Evolutionary conservation across 1,284 basidiomycete genomes (phyloP), one percentile per base, ranked within the genome.

Genomic region (Trametes polyzona): DNA sequence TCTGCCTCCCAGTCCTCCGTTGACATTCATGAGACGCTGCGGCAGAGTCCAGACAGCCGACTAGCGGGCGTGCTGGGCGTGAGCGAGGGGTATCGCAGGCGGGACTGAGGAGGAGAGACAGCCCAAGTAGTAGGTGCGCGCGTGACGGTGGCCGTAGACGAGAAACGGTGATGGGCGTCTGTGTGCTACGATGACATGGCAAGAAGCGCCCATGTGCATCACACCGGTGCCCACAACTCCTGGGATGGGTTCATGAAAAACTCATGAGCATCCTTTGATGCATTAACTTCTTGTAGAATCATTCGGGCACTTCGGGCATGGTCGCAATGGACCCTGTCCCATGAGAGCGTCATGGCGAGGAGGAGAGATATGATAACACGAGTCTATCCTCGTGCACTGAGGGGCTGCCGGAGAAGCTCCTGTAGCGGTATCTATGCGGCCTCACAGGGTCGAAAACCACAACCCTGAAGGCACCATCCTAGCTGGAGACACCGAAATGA

Each of bases 1-100:
- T 75, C 68, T 41, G 55, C 65, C 70, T 88, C 83, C 90, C 92
- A 95, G 61, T 71, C 66, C 43, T 59, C 62, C 52, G 44, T 57
- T 52, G 64, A 62, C 71, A 71, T 71, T 59, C 64, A 67, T 67
- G 44, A 47, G 56, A 53, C 35, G 51, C 36, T 30, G 55, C 29
- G 27, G 23, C 26, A 55, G 30, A 14, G 37, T 46, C 52, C 52
- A 57, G 50, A 55, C 47, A 59, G 59, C 58, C 58, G 63, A 12
- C 60, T 58, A 57, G 63, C 61, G 55, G 60, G 49, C 56, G 59
- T 53, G 47, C 55, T 43, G 50, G 55, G 55, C 53, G 56, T 53
- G 49, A 52, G 55, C 37, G 43, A 52, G 47, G 42, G 36, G 44
- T 46, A 47, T 19, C 27, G 17, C 41, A 27, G 21, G 33, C 23